These are phyloP conservation scores for Geranium brycei DNA, from an alignment of 345 rosid species.

Conservation along the genomic window DNA sequence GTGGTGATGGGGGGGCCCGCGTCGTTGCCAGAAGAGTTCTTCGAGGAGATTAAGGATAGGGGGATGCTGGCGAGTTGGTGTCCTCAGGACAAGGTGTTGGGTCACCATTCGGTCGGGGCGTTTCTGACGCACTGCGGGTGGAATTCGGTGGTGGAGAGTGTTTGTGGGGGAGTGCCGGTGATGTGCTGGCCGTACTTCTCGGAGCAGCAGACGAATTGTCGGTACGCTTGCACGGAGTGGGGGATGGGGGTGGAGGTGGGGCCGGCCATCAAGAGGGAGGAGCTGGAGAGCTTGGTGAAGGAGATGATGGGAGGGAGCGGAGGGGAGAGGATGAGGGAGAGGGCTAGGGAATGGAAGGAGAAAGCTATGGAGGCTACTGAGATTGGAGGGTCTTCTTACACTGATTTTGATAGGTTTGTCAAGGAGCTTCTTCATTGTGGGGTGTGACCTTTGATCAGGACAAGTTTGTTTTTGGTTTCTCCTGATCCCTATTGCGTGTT, in stretches of 20 bases:
- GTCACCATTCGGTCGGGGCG: conserved; percentile 11
- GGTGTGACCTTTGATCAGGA: background rate
- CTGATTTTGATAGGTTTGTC: background rate
- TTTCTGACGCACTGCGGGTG: conserved; percentile 22
- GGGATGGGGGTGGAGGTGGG: conserved; percentile 10
- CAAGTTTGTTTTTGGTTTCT: too few relatives aligned
- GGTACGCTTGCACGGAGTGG: conserved; percentile 12
- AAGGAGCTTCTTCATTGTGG: conserved; percentile 1
- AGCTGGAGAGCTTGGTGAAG: background rate
- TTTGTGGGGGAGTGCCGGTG: conserved; percentile 8
- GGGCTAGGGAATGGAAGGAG: conserved; percentile 1
- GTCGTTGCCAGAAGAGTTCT: conserved; percentile 7
- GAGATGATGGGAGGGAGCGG: background rate
- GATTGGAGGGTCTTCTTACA: conserved; percentile 2
- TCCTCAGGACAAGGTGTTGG: conserved; percentile 11
- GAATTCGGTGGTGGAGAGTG: conserved; percentile 15
- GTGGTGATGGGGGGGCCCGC: conserved; percentile 9
- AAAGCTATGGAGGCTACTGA: conserved; percentile 1
- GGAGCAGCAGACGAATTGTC: conserved; percentile 10
- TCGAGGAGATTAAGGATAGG: conserved; percentile 10
- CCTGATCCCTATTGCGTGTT: too few relatives aligned
- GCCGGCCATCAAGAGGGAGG: conserved; percentile 1
- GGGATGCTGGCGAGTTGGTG: conserved; percentile 18
- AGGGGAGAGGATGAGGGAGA: conserved; percentile 2
- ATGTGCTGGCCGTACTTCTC: conserved; percentile 11